These are phyloP conservation scores for Usnea hakonensis DNA, from an alignment of 495 filamentous ascomycete genomes.

Conservation along the genomic window DNA sequence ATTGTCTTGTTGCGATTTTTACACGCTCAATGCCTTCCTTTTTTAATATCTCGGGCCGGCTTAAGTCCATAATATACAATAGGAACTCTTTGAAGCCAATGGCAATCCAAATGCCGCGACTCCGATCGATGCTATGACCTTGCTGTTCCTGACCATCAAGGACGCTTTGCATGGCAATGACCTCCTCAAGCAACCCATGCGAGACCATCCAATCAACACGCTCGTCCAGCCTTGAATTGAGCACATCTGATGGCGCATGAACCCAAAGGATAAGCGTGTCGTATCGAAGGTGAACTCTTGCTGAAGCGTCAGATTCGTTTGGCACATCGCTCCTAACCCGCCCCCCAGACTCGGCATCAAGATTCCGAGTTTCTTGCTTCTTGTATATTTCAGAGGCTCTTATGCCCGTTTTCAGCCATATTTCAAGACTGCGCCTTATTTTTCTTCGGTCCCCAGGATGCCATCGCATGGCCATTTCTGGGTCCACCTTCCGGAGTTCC, in stretches of 20 bases:
- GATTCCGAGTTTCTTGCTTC: conserved; percentile 44
- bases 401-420: conserved; percentile 71
- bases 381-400: conserved; percentile 83
- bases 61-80: conserved; percentile 52
- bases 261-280: conserved; percentile 78
- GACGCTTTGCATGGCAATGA: conserved; percentile 51
- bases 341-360: neutral
- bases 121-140: conserved; percentile 55
- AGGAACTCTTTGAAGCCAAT: conserved; percentile 93
- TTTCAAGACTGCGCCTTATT: conserved; percentile 82
- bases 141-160: conserved; percentile 38
- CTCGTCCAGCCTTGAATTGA: conserved; percentile 61
- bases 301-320: conserved; percentile 2
- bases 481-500: conserved; percentile 72
- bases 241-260: conserved; percentile 57
- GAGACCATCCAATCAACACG: conserved; percentile 79
- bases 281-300: conserved; percentile 36
- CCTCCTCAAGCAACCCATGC: conserved; percentile 64
- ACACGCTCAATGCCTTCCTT: conserved; percentile 47
- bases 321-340: neutral
- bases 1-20: conserved; percentile 75
- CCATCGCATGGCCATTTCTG: conserved; percentile 83
- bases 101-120: conserved; percentile 84
- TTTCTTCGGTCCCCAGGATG: conserved; percentile 89
- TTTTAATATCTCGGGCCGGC: conserved; percentile 34